Evolutionary conservation across 345 rosid species (phyloP), one percentile per base, ranked within the genome.

Genomic region (Noccaea caerulescens): DNA sequence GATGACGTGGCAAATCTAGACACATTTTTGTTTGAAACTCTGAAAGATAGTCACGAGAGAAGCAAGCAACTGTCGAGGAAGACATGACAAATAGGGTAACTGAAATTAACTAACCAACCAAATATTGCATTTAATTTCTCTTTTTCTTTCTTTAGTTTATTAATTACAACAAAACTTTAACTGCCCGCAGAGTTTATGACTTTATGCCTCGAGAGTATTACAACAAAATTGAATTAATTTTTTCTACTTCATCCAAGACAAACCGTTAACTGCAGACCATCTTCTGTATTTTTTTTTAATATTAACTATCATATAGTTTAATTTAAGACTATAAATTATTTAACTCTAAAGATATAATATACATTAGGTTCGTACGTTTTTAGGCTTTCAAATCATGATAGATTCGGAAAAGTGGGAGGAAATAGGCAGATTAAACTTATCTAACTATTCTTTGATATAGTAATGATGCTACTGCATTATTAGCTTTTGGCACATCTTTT

Each of bases 31-130:
- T 56, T 41, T 42, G 45, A 64, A 46, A 71, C 11, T 41, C 54
- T 42, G 27, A 39, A 37, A 58, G 43, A 25, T 37, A 46, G 71
- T 46, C 65, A 73, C 77, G 50, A 65, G 66, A 41, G 32, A 34
- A 75, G 69, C 68, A 60, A 67, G 63, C 42, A 67, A 75, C 62
- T 60, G 78, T 68, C 73, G 69, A 68, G 73, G 78, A 75, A 66
- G 78, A 67, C 63, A 68, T 52, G 68, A 43, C 78, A 67, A 33
- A 74, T 59, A 42, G 63, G 63, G 68, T 67, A 74, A 74, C 78
- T 42, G 78, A 74, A 51, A 67, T 34, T 67, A 74, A 60, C 78
- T 14, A 74, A 74, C 72, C 73, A 41, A 60, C 72, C 73, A 41
- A 60, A 66, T 38, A 30, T 49, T 47, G 43, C 53, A 56, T 66